A percentile compares a stretch with the other conserved stretches of the same genome.
These are phyloP conservation scores for Furcasterigmium furcatum DNA, from an alignment of 2,329 filamentous ascomycete genomes.

Conservation along the genomic window DNA sequence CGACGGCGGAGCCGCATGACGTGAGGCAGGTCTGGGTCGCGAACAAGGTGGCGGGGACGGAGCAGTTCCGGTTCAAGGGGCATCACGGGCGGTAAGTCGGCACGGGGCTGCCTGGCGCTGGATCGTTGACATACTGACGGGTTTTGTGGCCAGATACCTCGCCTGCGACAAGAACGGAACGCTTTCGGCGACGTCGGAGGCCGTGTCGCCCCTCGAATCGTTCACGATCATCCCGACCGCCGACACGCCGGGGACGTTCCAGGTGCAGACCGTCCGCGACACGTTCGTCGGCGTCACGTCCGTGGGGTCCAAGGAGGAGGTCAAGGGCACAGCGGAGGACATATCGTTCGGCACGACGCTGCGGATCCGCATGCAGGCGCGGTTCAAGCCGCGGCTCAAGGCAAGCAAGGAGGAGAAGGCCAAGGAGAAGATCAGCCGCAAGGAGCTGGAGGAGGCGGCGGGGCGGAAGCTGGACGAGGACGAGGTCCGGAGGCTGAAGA, in stretches of 20 bases:
- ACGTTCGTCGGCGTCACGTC: slow-evolving; percentile 62
- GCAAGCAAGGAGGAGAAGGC: slow-evolving; percentile 81
- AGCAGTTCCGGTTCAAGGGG: slow-evolving; percentile 81
- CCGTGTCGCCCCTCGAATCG: slow-evolving; percentile 79
- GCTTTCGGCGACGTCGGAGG: slow-evolving; percentile 73
- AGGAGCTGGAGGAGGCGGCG: slow-evolving; percentile 78
- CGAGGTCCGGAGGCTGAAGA: slow-evolving; percentile 81
- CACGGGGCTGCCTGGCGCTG: too few species aligned
- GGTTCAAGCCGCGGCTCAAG: slow-evolving; percentile 83
- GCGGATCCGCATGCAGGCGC: slow-evolving; percentile 87
- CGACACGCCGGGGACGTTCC: slow-evolving; percentile 68
- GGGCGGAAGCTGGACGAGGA: slow-evolving; percentile 77
- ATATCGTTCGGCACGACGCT: slow-evolving; percentile 69
- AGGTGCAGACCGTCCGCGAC: slow-evolving; percentile 69
- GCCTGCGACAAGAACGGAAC: slow-evolving; percentile 81
- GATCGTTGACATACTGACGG: slow-evolving; percentile 1
- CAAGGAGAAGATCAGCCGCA: slow-evolving; percentile 78
- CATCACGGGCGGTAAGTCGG: slow-evolving; percentile 72
- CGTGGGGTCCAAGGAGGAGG: slow-evolving; percentile 51
- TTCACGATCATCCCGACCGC: slow-evolving; percentile 65
- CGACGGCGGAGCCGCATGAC: slow-evolving; percentile 92
- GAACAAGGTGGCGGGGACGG: slow-evolving; percentile 77
- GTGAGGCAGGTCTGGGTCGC: slow-evolving; percentile 95
- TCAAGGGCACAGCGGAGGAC: slow-evolving; percentile 72
- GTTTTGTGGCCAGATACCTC: slow-evolving; percentile 59